Percentiles rank a stretch among this genome's conserved stretches.
Evolutionary conservation across 2,329 filamentous ascomycete species (phyloP).

Genomic region (Elsinoe arachidis): DNA sequence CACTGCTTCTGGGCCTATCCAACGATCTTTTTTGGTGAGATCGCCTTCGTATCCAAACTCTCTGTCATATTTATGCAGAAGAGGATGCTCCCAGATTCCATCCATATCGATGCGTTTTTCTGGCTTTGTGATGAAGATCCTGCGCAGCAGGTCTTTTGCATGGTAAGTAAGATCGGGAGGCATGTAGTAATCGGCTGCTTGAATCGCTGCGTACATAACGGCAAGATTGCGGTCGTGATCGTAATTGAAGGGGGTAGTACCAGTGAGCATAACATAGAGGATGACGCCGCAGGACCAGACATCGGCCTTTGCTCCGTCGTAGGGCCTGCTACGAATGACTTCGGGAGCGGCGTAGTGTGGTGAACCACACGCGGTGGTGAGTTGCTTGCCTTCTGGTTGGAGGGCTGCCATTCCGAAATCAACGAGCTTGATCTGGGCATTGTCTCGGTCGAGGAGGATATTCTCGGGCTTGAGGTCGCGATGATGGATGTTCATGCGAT

Average conservation of each 20-base stretch:
- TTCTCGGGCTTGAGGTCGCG: conserved; percentile 96
- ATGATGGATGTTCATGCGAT: conserved; percentile 90
- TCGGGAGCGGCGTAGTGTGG: conserved; percentile 96
- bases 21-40: conserved; percentile 38
- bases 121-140: conserved; percentile 72
- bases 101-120: conserved; percentile 68
- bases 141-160: conserved; percentile 66
- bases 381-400: conserved; percentile 67
- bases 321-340: conserved; percentile 66
- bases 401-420: conserved; percentile 98
- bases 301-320: conserved; percentile 78
- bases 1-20: conserved; percentile 46
- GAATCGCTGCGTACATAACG: conserved; percentile 52
- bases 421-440: conserved; percentile 76
- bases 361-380: conserved; percentile 88
- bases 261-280: conserved; percentile 77
- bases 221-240: conserved; percentile 55
- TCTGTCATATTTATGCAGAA: conserved; percentile 71
- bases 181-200: conserved; percentile 41
- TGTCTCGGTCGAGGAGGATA: conserved; percentile 68
- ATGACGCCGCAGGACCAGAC: conserved; percentile 94
- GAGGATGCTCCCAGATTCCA: conserved; percentile 76
- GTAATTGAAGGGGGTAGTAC: conserved; percentile 67
- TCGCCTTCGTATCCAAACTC: conserved; percentile 60
- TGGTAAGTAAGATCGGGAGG: conserved; percentile 50